Evolutionary conservation across 2,329 filamentous ascomycete genomes (phyloP).

Genomic region (Bipolaris cookei): DNA sequence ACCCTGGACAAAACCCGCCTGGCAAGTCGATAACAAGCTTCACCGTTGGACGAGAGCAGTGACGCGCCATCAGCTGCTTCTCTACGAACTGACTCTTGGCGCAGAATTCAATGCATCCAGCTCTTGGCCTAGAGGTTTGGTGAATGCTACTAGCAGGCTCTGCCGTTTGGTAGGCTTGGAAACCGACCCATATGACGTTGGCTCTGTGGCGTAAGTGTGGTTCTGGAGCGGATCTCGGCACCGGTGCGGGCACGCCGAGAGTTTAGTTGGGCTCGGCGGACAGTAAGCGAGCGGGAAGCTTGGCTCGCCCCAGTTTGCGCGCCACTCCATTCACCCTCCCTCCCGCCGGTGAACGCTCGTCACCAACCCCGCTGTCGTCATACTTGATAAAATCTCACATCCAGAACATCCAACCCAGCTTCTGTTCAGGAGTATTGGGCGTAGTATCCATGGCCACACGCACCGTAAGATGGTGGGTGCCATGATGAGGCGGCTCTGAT

Average conservation of each 20-base stretch:
- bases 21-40: constrained; percentile 32
- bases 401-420: background rate
- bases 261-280: constrained; percentile 28
- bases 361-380: constrained; percentile 10
- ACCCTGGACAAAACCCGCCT: constrained; percentile 20
- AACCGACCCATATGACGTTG: constrained; percentile 26
- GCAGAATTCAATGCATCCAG: constrained; percentile 13
- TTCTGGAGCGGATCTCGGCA: constrained; percentile 23
- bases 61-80: constrained; percentile 19
- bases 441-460: background rate
- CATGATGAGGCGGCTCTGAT: constrained; percentile 3
- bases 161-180: constrained; percentile 17
- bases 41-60: constrained; percentile 25
- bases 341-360: constrained; percentile 5
- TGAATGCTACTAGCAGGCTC: constrained; percentile 18
- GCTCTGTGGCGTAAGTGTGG: constrained; percentile 11
- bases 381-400: background rate
- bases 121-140: constrained; percentile 23
- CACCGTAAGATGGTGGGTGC: background rate
- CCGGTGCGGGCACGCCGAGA: constrained; percentile 18
- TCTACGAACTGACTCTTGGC: background rate
- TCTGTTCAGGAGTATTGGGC: background rate
- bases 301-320: constrained; percentile 3
- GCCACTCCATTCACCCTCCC: constrained; percentile 7
- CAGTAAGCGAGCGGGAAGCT: constrained; percentile 21